phyloP scores from a whole-genome alignment of 2,329 filamentous ascomycete species.

The Epichloe baconii region DNA sequence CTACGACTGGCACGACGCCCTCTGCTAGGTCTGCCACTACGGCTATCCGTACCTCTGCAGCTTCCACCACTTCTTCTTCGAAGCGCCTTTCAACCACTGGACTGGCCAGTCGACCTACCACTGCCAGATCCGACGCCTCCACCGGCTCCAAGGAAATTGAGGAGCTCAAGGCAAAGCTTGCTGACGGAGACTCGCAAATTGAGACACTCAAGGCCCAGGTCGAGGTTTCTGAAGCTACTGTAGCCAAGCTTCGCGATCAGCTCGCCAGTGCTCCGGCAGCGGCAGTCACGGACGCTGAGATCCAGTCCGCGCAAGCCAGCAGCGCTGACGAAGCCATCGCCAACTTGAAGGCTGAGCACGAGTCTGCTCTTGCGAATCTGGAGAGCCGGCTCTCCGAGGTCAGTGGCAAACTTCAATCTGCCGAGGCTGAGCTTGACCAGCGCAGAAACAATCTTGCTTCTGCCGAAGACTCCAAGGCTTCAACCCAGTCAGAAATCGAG shows the following conservation, averaged over 20 bases:
- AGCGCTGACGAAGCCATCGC: conserved; percentile 30
- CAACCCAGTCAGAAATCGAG: conserved; percentile 33
- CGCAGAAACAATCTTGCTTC: conserved; percentile 36
- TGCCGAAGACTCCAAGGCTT: conserved; percentile 35
- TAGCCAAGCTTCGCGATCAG: conserved; percentile 40
- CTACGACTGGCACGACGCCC: conserved; percentile 13
- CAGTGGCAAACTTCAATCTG: conserved; percentile 35
- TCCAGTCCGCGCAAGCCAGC: conserved; percentile 25
- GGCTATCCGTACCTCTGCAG: conserved; percentile 23
- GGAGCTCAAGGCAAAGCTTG: conserved; percentile 45
- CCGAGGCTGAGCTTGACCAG: conserved; percentile 37
- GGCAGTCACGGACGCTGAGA: conserved; percentile 24
- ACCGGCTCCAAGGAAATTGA: conserved; percentile 42
- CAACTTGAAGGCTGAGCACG: conserved; percentile 35
- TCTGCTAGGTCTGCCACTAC: conserved; percentile 22
- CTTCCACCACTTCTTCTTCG: conserved; percentile 27
- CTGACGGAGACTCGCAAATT: conserved; percentile 44
- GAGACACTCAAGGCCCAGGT: conserved; percentile 44
- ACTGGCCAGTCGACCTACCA: conserved; percentile 18
- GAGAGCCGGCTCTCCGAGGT: conserved; percentile 34
- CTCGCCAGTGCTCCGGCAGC: conserved; percentile 27
- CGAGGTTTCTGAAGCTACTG: conserved; percentile 39
- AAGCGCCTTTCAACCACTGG: conserved; percentile 44
- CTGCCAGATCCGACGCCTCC: conserved; percentile 26
- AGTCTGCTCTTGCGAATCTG: conserved; percentile 33